Base-by-base conservation (phyloP, 331 rosid species). In the Pyracantha coccinea region DNA sequence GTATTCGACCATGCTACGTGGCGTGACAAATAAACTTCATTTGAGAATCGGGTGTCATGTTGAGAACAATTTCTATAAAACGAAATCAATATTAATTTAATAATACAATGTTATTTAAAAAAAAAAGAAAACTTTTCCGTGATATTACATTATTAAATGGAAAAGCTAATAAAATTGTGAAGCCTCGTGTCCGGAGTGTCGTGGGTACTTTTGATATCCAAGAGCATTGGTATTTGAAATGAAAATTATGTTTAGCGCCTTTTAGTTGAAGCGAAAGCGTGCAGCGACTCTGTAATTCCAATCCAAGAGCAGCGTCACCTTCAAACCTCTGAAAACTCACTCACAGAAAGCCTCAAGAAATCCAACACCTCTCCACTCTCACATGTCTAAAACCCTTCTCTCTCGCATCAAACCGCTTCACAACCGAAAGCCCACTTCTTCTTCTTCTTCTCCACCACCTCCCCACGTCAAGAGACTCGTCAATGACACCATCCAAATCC, bases 341-440 rank as follows among this genome's bases (percentile, higher is more conserved):
- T 44, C 72, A 6, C 58, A 1, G 21, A 47, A 47, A 44, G 27
- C 62, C 27, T 69, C 31, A 47, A 62, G 16, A 11, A 62, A 8
- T 16, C 68, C 41, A 38, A 62, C 47, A 25, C 23, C 41, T 10
- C 4, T 5, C 8, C 16, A 45, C 14, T 14, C 35, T 27, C 28
- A 71, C 82, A 92, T 92, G 95, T 92, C 98, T 11, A 92, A 80
- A 76, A 47, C 93, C 27, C 68, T 90, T 68, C 90, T 93, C 68
- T 87, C 91, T 71, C 86, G 88, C 59, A 87, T 93, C 83, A 90
- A 85, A 78, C 90, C 97, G 52, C 82, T 74, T 50, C 83, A 72
- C 69, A 65, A 17, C 31, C 85, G 66, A 5, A 87, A 76, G 75
- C 62, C 44, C 4, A 29, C 14, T 31, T 33, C 68, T 19, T n/a